Evolutionary conservation across 1,139 yeast genomes (phyloP).

Genomic region (Kodamaea arcana): DNA sequence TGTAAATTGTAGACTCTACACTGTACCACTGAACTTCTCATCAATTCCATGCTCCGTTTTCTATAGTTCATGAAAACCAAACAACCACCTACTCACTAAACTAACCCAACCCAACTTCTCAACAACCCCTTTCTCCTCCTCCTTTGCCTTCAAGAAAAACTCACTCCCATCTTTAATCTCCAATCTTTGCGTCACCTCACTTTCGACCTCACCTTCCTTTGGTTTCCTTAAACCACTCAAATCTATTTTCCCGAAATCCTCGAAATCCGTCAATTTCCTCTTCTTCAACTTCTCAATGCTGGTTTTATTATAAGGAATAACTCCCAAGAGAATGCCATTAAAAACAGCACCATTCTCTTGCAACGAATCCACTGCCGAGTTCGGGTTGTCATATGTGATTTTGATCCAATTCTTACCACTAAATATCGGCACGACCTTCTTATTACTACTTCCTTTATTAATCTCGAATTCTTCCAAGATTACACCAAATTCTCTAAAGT

Average conservation of each 20-base stretch:
- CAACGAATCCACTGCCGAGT: slow-evolving; percentile 77
- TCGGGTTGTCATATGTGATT: slow-evolving; percentile 71
- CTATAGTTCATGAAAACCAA: slow-evolving; percentile 45
- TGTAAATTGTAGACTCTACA: too few relatives aligned
- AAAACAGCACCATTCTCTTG: slow-evolving; percentile 75
- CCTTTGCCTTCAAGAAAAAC: slow-evolving; percentile 30
- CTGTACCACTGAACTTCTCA: too few relatives aligned
- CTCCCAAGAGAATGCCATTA: slow-evolving; percentile 72
- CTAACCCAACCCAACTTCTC: slow-evolving; percentile 36
- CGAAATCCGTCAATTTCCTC: slow-evolving; percentile 45
- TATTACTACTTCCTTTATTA: slow-evolving; percentile 11
- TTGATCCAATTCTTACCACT: slow-evolving; percentile 89
- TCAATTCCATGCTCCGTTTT: too few relatives aligned
- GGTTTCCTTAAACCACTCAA: slow-evolving; percentile 7
- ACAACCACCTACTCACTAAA: slow-evolving; percentile 33
- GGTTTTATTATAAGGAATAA: slow-evolving; percentile 61
- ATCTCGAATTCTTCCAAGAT: slow-evolving; percentile 71
- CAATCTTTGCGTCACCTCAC: slow-evolving; percentile 16
- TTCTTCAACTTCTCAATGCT: slow-evolving; percentile 63
- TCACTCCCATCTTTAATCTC: slow-evolving; percentile 42
- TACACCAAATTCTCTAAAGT: slow-evolving; percentile 77
- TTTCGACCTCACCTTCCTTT: slow-evolving; percentile 1
- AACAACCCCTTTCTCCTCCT: slow-evolving; percentile 12
- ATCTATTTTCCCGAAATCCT: slow-evolving; percentile 48
- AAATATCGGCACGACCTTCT: slow-evolving; percentile 55